Evolutionary conservation across 768 basidiomycete species (phyloP).

Genomic region (Pholiota microspora): DNA sequence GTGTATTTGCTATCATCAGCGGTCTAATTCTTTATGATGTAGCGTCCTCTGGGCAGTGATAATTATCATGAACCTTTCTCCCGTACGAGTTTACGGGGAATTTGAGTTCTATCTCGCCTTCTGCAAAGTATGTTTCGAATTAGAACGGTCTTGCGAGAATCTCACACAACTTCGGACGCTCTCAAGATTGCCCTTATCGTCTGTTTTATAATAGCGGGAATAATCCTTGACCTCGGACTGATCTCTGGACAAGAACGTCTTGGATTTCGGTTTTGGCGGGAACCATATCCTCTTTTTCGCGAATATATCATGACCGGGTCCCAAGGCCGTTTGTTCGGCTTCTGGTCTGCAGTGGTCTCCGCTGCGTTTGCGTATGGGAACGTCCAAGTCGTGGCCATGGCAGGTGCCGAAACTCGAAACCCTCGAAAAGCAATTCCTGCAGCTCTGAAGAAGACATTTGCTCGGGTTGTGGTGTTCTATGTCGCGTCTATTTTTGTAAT

Average conservation of each 20-base stretch:
- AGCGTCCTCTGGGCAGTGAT: conserved; percentile 31
- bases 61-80: conserved; percentile 34
- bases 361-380: conserved; percentile 68
- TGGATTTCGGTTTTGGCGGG: conserved; percentile 47
- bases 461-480: conserved; percentile 36
- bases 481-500: conserved; percentile 59
- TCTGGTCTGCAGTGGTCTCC: conserved; percentile 33
- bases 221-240: conserved; percentile 50
- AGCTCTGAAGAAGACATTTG: conserved; percentile 57
- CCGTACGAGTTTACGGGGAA: conserved; percentile 49
- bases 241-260: conserved; percentile 42
- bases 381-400: conserved; percentile 44
- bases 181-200: conserved; percentile 45
- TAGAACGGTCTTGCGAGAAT: no score
- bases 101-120: conserved; percentile 56
- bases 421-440: conserved; percentile 66
- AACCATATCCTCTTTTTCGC: conserved; percentile 25
- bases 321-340: conserved; percentile 54
- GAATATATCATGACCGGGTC: conserved; percentile 25
- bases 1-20: conserved; percentile 2
- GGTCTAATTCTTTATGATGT: conserved; percentile 1
- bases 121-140: conserved; percentile 22
- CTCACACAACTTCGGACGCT: conserved; percentile 11
- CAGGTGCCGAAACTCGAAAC: conserved; percentile 57
- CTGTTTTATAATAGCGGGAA: conserved; percentile 30